A percentile compares a stretch with the other conserved stretches of the same genome.
Evolutionary conservation across 2,329 filamentous ascomycete species (phyloP).

Genomic region (Onygenales sp.): DNA sequence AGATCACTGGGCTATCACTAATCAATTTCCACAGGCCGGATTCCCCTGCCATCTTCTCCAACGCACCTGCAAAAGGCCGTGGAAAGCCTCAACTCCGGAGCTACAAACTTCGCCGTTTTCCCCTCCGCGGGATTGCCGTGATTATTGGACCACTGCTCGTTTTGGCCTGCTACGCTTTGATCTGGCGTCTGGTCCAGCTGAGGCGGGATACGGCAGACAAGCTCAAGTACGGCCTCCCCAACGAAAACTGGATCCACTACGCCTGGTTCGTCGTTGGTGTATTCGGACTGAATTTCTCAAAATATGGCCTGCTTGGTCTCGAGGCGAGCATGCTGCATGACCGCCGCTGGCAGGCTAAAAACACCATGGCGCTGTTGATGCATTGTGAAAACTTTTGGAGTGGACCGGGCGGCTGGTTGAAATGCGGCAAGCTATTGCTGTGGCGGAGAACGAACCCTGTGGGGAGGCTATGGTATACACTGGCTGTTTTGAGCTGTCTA

Average conservation of each 20-base stretch:
- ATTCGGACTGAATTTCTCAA: constrained; percentile 4
- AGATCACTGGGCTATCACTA: too few species aligned
- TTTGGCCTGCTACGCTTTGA: too few species aligned
- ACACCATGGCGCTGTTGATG: constrained; percentile 4
- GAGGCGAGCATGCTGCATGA: constrained; percentile 7
- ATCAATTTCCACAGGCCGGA: too few species aligned
- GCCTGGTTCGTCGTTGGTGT: constrained; percentile 8
- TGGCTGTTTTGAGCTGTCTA: neutral
- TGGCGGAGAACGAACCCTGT: too few species aligned
- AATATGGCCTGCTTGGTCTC: constrained; percentile 5
- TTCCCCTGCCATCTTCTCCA: too few species aligned
- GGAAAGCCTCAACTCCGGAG: too few species aligned
- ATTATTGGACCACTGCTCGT: too few species aligned
- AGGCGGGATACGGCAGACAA: too few species aligned
- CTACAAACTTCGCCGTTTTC: too few species aligned
- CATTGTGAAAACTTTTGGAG: constrained; percentile 1
- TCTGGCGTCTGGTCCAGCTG: too few species aligned
- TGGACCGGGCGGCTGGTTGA: neutral
- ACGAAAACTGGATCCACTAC: constrained; percentile 5
- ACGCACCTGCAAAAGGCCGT: too few species aligned
- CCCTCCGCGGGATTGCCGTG: too few species aligned
- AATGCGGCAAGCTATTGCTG: neutral
- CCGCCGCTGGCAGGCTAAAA: constrained; percentile 1
- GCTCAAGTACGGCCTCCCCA: neutral
- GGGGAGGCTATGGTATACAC: neutral